phyloP scores from a whole-genome alignment of 495 filamentous ascomycete species.

The Friedmanniomyces endolithicus region DNA sequence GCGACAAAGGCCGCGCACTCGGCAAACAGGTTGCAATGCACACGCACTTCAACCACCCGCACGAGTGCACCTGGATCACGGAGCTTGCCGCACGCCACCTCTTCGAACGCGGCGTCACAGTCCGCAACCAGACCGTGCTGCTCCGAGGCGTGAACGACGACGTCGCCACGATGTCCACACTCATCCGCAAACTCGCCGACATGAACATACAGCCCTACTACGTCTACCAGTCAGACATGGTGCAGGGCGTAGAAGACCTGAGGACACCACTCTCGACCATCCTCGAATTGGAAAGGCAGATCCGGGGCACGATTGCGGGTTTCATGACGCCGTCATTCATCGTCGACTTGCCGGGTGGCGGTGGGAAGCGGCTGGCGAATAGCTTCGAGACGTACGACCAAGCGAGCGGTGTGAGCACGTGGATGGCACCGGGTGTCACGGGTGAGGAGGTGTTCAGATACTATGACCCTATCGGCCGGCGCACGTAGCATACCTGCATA shows the following conservation, averaged over 20 bases:
- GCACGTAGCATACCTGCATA: background rate
- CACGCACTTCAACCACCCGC: conserved; percentile 51
- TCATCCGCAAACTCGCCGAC: conserved; percentile 42
- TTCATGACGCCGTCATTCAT: conserved; percentile 49
- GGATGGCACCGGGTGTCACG: conserved; percentile 41
- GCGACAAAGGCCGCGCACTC: conserved; percentile 33
- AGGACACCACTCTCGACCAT: conserved; percentile 46
- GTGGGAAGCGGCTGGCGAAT: conserved; percentile 45
- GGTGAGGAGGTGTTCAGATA: conserved; percentile 43
- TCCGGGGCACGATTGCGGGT: conserved; percentile 46
- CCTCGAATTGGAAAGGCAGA: conserved; percentile 39
- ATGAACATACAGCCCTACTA: conserved; percentile 47
- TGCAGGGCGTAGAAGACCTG: conserved; percentile 44
- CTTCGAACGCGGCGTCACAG: conserved; percentile 37
- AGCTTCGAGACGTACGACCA: conserved; percentile 40
- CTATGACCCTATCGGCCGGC: conserved; percentile 35
- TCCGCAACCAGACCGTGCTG: conserved; percentile 36
- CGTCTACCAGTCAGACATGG: conserved; percentile 49
- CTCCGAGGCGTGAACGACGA: conserved; percentile 45
- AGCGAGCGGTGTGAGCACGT: conserved; percentile 38
- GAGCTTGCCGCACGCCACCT: conserved; percentile 38
- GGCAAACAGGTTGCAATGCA: conserved; percentile 49
- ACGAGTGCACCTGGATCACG: conserved; percentile 49
- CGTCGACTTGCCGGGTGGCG: conserved; percentile 48
- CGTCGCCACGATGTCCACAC: conserved; percentile 36